phyloP scores from a whole-genome alignment of 768 basidiomycete species.

The Hortiboletus campestris region DNA sequence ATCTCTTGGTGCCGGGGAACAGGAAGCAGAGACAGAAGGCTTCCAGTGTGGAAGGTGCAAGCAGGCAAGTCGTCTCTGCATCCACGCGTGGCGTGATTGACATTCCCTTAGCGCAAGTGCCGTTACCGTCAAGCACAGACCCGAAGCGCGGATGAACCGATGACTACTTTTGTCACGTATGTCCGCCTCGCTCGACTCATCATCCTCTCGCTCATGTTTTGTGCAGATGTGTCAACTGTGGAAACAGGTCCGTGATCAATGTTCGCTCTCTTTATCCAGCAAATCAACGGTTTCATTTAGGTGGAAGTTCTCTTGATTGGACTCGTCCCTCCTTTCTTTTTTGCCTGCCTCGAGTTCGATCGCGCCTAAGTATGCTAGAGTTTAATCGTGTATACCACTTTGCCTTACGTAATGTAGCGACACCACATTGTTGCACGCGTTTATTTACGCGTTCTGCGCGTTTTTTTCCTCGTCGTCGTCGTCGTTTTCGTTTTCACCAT shows the following conservation, averaged over 20 bases:
- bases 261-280: not conserved
- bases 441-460: not conserved
- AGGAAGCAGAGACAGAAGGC: conserved; percentile 92
- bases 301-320: conserved; percentile 61
- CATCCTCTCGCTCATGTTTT: not conserved
- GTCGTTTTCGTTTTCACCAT: conserved; percentile 7
- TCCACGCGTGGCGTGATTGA: not conserved
- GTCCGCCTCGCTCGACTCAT: conserved; percentile 18
- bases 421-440: conserved; percentile 13
- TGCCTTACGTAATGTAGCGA: conserved; percentile 23
- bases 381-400: conserved; percentile 24
- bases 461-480: not conserved
- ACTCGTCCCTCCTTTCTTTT: not conserved
- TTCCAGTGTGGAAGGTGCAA: conserved; percentile 98
- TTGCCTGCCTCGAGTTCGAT: not conserved
- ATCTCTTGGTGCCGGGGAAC: conserved; percentile 84
- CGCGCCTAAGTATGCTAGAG: not conserved
- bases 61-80: conserved; percentile 48
- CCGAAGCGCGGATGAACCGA: conserved; percentile 95
- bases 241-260: conserved; percentile 46
- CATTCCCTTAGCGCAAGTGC: conserved; percentile 62
- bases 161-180: conserved; percentile 95
- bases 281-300: conserved; percentile 26
- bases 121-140: conserved; percentile 96
- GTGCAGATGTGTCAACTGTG: conserved; percentile 63